Base-by-base conservation (phyloP, 495 filamentous ascomycete species). In the Lindgomyces ingoldianus region DNA sequence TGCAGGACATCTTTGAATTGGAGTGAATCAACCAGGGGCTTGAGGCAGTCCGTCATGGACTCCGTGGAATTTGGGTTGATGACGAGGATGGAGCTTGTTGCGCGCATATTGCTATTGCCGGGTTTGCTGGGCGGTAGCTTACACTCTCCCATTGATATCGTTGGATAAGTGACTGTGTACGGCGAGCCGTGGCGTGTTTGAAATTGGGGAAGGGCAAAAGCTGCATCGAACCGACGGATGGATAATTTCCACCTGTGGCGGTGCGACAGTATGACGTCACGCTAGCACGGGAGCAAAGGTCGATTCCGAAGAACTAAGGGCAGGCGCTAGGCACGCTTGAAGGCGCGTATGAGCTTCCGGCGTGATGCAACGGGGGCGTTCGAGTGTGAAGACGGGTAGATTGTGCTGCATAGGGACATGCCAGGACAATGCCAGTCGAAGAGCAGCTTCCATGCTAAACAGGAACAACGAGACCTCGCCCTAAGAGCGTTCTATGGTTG, bases 41-140 rank as follows among this genome's bases (percentile, higher is more conserved):
- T 82, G 55, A 97, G 76, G 3, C 84, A 85, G 10, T 86, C 80
- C 0, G 93, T 97, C 92, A 98, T 97, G 49, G 84, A 80, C 41
- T 76, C 69, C 1, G 88, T 92, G 24, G 91, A 93, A 76, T 98
- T 98, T 30, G 93, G 93, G 70, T 98, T 97, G 74, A 97, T 85
- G 66, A 96, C 81, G 67, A 96, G 78, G 69, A 96, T 90, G 3
- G 74, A 75, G 45, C 69, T 62, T 53, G 66, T 45, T 45, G 30
- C 49, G 27, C 44, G 55, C 65, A 69, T 71, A 21, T 44, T 71
- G 55, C 1, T 44, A 16, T 64, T 12, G 16, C 44, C 50, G 36
- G 45, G 18, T 12, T 6, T 52, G 24, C 57, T 51, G 22, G 6
- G 30, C 45, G 26, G 25, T 24, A 11, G 33, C 2, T 39, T 22